Conservation (phyloP, 78 protist species). For the Dictyostelium purpureum region DNA sequence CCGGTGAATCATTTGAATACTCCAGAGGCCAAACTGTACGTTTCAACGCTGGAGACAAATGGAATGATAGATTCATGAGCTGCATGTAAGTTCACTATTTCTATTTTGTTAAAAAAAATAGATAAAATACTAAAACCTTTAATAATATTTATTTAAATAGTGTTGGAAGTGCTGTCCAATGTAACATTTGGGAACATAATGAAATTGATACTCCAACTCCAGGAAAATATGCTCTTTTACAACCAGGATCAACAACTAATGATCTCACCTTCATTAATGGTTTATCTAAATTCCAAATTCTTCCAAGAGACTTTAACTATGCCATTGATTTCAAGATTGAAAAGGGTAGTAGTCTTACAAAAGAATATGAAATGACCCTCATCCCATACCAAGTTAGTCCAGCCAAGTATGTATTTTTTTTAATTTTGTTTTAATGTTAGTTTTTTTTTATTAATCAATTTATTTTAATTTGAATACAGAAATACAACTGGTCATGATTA, state of each 20-base stretch:
- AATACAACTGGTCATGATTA: slow-evolving; percentile 24
- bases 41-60: neutral
- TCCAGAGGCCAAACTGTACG: neutral
- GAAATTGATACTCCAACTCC: slow-evolving; percentile 32
- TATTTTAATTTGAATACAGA: too few species aligned
- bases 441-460: too few species aligned
- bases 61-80: slow-evolving; percentile 35
- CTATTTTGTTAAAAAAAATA: too few species aligned
- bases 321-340: slow-evolving; percentile 50
- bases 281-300: slow-evolving; percentile 34
- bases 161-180: neutral
- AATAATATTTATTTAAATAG: neutral
- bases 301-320: neutral
- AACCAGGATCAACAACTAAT: neutral
- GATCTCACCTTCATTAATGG: slow-evolving; percentile 27
- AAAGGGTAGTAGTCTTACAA: neutral
- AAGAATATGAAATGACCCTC: slow-evolving; percentile 8
- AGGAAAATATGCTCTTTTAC: slow-evolving; percentile 6
- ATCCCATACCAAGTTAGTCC: slow-evolving; percentile 29
- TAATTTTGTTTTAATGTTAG: neutral
- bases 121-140: neutral
- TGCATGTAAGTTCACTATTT: neutral
- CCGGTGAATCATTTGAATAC: slow-evolving; percentile 20
- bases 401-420: too few species aligned
- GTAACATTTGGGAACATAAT: slow-evolving; percentile 43